Evolutionary conservation across 257 asterid genomes (phyloP), one percentile per base, ranked within the genome.

Genomic region (Solanum lignicaule): DNA sequence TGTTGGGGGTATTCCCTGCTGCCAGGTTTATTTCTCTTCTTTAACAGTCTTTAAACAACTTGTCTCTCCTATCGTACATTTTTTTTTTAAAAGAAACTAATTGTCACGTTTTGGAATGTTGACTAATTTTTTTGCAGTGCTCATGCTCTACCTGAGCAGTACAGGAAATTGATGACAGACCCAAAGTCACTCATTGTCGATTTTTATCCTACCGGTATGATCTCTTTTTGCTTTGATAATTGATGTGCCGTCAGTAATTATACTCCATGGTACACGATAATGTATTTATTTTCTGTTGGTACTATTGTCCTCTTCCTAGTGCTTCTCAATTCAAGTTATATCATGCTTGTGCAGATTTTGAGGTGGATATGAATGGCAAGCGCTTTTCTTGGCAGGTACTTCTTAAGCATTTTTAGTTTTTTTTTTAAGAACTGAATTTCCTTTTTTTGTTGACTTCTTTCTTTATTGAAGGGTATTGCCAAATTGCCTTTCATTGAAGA

Each of bases 1-100:
- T 95, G 3, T 87, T 95, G 96, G 96, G 90, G 5, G 96, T 94
- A 25, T 94, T 95, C 60, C 97, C 97, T 13, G 94, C 96, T 0
- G 68, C 87, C 86, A 95, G 98, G 98, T 95, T 65, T 82, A 29
- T 3, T 41, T 52, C 74, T 52, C 15, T 60, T 39, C 11, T 23
- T 81, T 39, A 20, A 11, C 48, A 9, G 33, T 75, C 31, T 35
- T 20, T 81, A 58, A 48, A 60, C 14, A 25, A 35, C 21, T 31
- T 16, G 25, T 15, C 25, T 33, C 38, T 25, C 76, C 55, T 35
- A 52, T 62, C 23, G 10, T 36, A 21, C 41, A 32, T 60, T 20
- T 18, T 55, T 55, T 7, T 33, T 1, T 3, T 2, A 27, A 13
- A 3, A 66, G 13, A 25, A 76, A 62, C 16, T 38, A 7, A 38